A percentile compares a stretch with the other conserved stretches of the same genome.
Evolutionary conservation across 768 basidiomycete genomes (phyloP).

Genomic region (Phanerochaete carnosa): DNA sequence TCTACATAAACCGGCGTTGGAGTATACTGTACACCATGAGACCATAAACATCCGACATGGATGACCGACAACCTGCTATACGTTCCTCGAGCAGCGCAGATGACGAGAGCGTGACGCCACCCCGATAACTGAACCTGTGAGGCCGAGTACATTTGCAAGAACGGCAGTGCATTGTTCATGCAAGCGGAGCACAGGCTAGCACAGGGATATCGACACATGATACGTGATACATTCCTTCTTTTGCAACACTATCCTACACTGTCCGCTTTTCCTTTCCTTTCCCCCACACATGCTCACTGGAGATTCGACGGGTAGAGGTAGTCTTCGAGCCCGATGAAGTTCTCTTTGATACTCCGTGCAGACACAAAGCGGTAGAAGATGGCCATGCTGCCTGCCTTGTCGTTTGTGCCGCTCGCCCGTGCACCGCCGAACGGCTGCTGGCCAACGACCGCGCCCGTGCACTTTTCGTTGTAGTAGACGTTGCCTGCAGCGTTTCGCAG

Average conservation of each 20-base stretch:
- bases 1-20: too few relatives aligned
- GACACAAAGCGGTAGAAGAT: slow-evolving; percentile 82
- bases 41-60: too few relatives aligned
- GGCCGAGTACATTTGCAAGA: too few relatives aligned
- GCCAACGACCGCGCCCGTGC: slow-evolving; percentile 95
- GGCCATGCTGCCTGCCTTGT: slow-evolving; percentile 87
- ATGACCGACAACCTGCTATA: too few relatives aligned
- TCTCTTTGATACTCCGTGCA: slow-evolving; percentile 95
- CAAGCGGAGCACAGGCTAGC: neutral
- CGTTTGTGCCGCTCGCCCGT: slow-evolving; percentile 92
- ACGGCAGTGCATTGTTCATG: neutral
- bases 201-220: slow-evolving; percentile 1
- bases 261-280: neutral
- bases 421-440: slow-evolving; percentile 98
- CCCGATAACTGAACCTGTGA: too few relatives aligned
- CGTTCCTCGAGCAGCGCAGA: too few relatives aligned
- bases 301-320: slow-evolving; percentile 88
- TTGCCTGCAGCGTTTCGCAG: slow-evolving; percentile 93
- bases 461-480: slow-evolving; percentile 98
- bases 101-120: too few relatives aligned
- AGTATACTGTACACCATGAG: too few relatives aligned
- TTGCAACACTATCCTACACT: neutral
- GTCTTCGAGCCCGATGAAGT: slow-evolving; percentile 79
- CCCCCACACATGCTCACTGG: slow-evolving; percentile 31
- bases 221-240: neutral